phyloP scores from a whole-genome alignment of 768 basidiomycete genomes.

The Chlorophyllum brunneum region DNA sequence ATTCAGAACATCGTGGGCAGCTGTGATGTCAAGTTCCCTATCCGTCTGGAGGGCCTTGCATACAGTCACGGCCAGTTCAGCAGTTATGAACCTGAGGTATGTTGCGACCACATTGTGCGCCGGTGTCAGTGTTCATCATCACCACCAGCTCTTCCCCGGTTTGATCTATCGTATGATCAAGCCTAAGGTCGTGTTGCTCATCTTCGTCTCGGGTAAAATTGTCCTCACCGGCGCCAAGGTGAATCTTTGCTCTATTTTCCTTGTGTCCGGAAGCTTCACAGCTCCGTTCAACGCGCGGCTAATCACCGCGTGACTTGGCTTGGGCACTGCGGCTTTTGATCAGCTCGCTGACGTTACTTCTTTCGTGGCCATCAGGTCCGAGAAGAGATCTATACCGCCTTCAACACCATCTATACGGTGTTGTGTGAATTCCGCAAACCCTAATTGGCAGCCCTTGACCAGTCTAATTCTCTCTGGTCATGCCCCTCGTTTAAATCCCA shows the following conservation, averaged over 20 bases:
- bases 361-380: conserved; percentile 65
- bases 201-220: conserved; percentile 99
- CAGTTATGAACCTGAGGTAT: conserved; percentile 95
- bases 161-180: conserved; percentile 99
- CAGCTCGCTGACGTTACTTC: conserved; percentile 45
- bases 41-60: conserved; percentile 93
- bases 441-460: conserved; percentile 26
- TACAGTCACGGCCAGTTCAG: conserved; percentile 98
- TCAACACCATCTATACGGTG: conserved; percentile 99
- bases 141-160: conserved; percentile 87
- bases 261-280: conserved; percentile 16
- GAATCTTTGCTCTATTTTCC: conserved; percentile 25
- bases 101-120: conserved; percentile 16
- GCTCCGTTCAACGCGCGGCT: conserved; percentile 18
- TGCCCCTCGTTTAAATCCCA: conserved; percentile 18
- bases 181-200: conserved; percentile 96
- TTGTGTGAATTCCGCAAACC: conserved; percentile 93
- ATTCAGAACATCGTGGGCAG: conserved; percentile 99
- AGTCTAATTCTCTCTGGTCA: conserved; percentile 16
- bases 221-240: conserved; percentile 99
- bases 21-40: conserved; percentile 99
- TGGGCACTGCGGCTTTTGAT: conserved; percentile 21
- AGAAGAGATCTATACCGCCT: conserved; percentile 99
- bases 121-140: conserved; percentile 7
- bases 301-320: conserved; percentile 12